Conservation (phyloP, 2,329 filamentous ascomycete species). For the Colletotrichum tropicale region DNA sequence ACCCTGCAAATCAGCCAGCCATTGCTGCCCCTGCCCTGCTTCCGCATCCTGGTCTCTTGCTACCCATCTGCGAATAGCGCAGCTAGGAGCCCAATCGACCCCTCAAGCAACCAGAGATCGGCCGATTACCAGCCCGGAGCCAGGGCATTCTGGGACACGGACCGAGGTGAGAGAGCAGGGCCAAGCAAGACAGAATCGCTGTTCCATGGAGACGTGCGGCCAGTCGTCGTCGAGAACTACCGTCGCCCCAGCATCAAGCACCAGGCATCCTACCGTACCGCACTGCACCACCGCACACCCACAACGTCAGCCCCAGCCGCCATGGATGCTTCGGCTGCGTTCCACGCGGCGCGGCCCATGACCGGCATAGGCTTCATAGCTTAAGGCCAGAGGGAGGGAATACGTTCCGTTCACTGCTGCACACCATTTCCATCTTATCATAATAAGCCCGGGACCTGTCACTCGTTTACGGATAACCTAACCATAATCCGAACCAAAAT, state of each 20-base stretch:
- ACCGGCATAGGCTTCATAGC: not conserved
- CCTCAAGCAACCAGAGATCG: not conserved
- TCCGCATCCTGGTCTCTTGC: not conserved
- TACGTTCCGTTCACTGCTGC: not conserved
- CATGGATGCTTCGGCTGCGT: not conserved
- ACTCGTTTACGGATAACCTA: not conserved
- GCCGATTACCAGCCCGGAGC: not conserved
- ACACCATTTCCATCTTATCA: not conserved
- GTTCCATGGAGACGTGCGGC: not conserved
- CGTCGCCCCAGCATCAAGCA: not conserved
- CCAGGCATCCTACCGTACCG: not conserved
- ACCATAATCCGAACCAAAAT: not conserved
- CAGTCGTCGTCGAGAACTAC: not conserved
- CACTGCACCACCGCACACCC: not conserved
- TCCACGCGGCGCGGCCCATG: slow-evolving; percentile 6
- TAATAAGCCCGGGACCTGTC: not conserved
- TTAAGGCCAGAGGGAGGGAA: not conserved
- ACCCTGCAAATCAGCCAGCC: not conserved
- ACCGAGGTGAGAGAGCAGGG: not conserved
- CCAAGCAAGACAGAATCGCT: not conserved
- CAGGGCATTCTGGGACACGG: slow-evolving; percentile 7
- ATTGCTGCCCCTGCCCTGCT: not conserved
- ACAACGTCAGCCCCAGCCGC: not conserved
- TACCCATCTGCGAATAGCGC: not conserved
- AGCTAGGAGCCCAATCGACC: not conserved